These are phyloP conservation scores for Talaromyces sp. DNA, from an alignment of 2,329 filamentous ascomycete genomes.

Conservation along the genomic window DNA sequence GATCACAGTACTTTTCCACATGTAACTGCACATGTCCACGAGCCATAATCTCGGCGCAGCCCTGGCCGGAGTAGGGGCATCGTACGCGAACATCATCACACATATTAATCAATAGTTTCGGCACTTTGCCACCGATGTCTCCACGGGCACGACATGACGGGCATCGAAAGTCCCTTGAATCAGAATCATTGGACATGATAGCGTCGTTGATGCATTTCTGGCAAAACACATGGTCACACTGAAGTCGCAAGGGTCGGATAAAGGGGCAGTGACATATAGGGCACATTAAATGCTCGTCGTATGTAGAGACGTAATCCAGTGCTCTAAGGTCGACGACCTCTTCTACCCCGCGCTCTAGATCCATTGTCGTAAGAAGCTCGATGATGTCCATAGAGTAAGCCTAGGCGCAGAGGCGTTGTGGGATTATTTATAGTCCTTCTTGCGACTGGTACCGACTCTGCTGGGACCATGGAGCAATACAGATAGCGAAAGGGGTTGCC, in stretches of 20 bases:
- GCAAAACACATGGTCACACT: slow-evolving; percentile 64
- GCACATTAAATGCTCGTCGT: slow-evolving; percentile 60
- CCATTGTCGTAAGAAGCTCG: slow-evolving; percentile 28
- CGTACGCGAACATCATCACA: slow-evolving; percentile 59
- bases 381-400: slow-evolving; percentile 30
- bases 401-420: not conserved
- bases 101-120: slow-evolving; percentile 58
- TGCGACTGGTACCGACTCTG: not conserved
- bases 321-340: slow-evolving; percentile 51
- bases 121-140: slow-evolving; percentile 43
- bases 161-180: slow-evolving; percentile 45
- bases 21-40: slow-evolving; percentile 57
- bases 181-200: slow-evolving; percentile 36
- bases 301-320: slow-evolving; percentile 55
- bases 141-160: slow-evolving; percentile 55
- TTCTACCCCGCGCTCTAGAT: slow-evolving; percentile 27
- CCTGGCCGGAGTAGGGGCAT: slow-evolving; percentile 54
- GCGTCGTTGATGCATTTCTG: slow-evolving; percentile 53
- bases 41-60: slow-evolving; percentile 53
- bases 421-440: not conserved
- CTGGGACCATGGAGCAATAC: not conserved
- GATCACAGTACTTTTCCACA: slow-evolving; percentile 58
- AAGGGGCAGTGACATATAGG: slow-evolving; percentile 63
- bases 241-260: slow-evolving; percentile 54
- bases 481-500: not conserved